A percentile compares a stretch with the other conserved stretches of the same genome.
These are phyloP conservation scores for Coelastrella sp. DNA, from an alignment of 139 green algal species.

Conservation along the genomic window DNA sequence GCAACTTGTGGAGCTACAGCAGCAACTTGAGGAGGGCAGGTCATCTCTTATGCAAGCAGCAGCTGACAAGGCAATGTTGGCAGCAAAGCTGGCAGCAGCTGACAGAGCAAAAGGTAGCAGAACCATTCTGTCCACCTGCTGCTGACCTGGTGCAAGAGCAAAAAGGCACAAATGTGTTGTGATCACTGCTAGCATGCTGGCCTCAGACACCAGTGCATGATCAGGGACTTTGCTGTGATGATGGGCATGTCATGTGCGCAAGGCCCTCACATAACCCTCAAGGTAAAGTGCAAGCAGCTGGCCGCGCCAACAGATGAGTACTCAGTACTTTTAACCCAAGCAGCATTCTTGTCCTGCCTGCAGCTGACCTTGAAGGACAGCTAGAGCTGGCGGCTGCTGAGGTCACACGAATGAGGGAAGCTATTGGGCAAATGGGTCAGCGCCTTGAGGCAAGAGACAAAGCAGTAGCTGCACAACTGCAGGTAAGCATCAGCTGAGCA, in stretches of 20 bases:
- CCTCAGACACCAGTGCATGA: not conserved
- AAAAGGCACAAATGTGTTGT: not conserved
- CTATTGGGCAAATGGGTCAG: slow-evolving; percentile 11
- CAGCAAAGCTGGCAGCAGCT: slow-evolving; percentile 24
- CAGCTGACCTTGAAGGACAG: not conserved
- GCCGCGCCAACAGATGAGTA: too few relatives aligned
- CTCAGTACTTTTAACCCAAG: too few relatives aligned
- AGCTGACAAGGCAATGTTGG: slow-evolving; percentile 14
- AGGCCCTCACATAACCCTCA: too few relatives aligned
- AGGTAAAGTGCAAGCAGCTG: too few relatives aligned
- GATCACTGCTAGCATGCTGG: not conserved
- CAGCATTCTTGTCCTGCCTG: not conserved
- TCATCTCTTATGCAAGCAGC: not conserved
- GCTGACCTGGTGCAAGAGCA: too few relatives aligned
- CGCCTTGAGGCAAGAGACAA: slow-evolving; percentile 32
- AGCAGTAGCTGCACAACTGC: slow-evolving; percentile 34
- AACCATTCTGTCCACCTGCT: too few relatives aligned
- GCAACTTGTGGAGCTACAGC: slow-evolving; percentile 14
- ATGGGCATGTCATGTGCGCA: not conserved
- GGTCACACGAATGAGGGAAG: slow-evolving; percentile 37
- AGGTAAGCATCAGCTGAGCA: not conserved
- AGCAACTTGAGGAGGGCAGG: not conserved
- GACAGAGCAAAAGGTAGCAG: not conserved
- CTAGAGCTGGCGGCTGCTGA: slow-evolving; percentile 6
- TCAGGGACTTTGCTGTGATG: not conserved